phyloP scores from a whole-genome alignment of 2,329 filamentous ascomycete genomes.

The Stagonosporopsis chrysanthemi region DNA sequence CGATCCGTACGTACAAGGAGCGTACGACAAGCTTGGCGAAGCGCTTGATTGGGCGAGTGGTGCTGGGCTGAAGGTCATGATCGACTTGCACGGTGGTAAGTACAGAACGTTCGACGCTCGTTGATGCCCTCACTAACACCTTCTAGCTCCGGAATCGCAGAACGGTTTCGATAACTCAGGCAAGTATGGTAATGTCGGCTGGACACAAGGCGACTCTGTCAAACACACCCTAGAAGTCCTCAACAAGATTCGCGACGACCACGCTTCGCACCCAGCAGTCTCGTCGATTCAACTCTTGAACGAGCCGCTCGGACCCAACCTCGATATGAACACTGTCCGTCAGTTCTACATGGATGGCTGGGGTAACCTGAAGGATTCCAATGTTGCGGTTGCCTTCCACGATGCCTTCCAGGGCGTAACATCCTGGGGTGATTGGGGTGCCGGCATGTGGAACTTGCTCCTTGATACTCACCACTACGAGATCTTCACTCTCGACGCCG shows the following conservation, averaged over 20 bases:
- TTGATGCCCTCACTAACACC: conserved; percentile 5
- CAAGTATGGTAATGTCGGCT: conserved; percentile 55
- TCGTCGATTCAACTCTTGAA: conserved; percentile 58
- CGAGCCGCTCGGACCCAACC: conserved; percentile 54
- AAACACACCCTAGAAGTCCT: conserved; percentile 52
- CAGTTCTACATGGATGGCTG: conserved; percentile 60
- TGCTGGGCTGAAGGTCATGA: conserved; percentile 68
- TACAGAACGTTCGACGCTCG: conserved; percentile 7
- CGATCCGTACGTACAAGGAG: conserved; percentile 69
- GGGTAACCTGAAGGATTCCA: conserved; percentile 53
- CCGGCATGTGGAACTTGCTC: conserved; percentile 54
- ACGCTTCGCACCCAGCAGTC: conserved; percentile 55
- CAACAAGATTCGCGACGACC: conserved; percentile 57
- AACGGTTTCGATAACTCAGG: conserved; percentile 75
- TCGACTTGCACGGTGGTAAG: conserved; percentile 72
- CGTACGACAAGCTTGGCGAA: conserved; percentile 64
- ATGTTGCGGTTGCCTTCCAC: conserved; percentile 55
- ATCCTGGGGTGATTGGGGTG: conserved; percentile 54
- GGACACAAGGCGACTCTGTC: conserved; percentile 55
- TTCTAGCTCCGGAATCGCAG: conserved; percentile 64
- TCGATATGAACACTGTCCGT: conserved; percentile 53
- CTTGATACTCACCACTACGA: conserved; percentile 60
- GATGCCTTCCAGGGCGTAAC: conserved; percentile 57
- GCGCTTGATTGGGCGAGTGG: conserved; percentile 66
- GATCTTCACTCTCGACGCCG: conserved; percentile 52